A percentile compares a stretch with the other conserved stretches of the same genome.
Conservation (phyloP, 202 grass and related monocot species). For the Setaria italica region DNA sequence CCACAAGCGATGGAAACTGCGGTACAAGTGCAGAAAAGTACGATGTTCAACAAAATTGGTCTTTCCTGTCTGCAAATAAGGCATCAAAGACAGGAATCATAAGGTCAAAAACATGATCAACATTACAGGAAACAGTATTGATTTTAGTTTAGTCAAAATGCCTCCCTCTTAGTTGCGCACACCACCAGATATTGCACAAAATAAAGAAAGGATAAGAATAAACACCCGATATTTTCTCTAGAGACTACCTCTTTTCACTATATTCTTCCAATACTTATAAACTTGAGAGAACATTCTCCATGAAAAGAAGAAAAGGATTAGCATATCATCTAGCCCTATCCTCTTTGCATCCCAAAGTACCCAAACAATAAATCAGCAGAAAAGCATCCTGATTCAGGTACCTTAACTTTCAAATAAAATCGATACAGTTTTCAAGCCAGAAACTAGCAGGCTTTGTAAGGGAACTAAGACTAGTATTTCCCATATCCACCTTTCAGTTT, state of each 20-base stretch:
- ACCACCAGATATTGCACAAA: constrained; percentile 16
- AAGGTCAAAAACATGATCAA: constrained; percentile 1
- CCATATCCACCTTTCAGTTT: neutral
- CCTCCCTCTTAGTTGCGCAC: neutral
- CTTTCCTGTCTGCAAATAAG: constrained; percentile 80
- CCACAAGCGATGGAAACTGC: constrained; percentile 99
- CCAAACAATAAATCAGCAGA: neutral
- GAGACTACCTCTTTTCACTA: neutral
- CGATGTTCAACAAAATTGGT: constrained; percentile 98
- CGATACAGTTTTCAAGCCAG: neutral
- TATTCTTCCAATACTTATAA: neutral
- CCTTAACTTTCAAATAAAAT: constrained; percentile 8
- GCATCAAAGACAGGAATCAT: neutral
- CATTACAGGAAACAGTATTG: neutral
- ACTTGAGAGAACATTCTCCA: neutral
- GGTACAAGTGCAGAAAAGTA: constrained; percentile 90
- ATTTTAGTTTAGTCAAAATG: constrained; percentile 32
- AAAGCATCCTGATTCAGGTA: neutral
- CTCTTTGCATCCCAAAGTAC: constrained; percentile 3
- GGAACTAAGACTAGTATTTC: neutral
- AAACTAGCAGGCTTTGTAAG: neutral
- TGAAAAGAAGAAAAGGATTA: neutral
- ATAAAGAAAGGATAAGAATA: neutral
- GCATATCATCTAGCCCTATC: neutral
- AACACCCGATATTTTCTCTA: neutral